Evolutionary conservation across 106 monocot genomes (phyloP).

Genomic region (Phalaenopsis aphrodite): DNA sequence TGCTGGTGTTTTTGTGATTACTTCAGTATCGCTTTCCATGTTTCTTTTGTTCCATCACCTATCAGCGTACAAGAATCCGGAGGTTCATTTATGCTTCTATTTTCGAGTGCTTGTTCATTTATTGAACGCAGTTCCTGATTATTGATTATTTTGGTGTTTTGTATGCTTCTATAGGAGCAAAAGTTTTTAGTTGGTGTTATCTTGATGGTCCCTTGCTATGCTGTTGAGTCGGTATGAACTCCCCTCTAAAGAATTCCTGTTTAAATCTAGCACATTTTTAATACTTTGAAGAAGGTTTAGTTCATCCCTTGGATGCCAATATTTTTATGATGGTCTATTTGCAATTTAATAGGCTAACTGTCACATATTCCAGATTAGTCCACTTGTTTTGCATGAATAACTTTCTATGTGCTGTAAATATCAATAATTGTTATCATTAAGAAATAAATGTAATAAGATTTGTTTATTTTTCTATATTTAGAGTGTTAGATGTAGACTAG

Average conservation of each 20-base stretch:
- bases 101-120: slow-evolving; percentile 1
- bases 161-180: slow-evolving; percentile 49
- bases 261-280: background rate
- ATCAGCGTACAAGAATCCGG: slow-evolving; percentile 59
- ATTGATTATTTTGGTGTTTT: background rate
- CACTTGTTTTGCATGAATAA: background rate
- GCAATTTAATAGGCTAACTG: background rate
- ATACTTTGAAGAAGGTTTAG: background rate
- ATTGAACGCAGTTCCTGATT: background rate
- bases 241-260: background rate
- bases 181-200: slow-evolving; percentile 87
- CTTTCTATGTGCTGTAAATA: background rate
- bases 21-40: slow-evolving; percentile 37
- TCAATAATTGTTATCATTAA: background rate
- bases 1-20: slow-evolving; percentile 46
- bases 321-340: background rate
- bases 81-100: slow-evolving; percentile 27
- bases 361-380: background rate
- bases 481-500: background rate
- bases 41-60: slow-evolving; percentile 56
- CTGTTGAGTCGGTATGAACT: slow-evolving; percentile 63
- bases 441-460: background rate
- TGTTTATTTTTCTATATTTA: background rate
- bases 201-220: slow-evolving; percentile 86
- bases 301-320: background rate